Evolutionary conservation across 331 rosid species (phyloP).

Genomic region (Erythrophleum ivorense): DNA sequence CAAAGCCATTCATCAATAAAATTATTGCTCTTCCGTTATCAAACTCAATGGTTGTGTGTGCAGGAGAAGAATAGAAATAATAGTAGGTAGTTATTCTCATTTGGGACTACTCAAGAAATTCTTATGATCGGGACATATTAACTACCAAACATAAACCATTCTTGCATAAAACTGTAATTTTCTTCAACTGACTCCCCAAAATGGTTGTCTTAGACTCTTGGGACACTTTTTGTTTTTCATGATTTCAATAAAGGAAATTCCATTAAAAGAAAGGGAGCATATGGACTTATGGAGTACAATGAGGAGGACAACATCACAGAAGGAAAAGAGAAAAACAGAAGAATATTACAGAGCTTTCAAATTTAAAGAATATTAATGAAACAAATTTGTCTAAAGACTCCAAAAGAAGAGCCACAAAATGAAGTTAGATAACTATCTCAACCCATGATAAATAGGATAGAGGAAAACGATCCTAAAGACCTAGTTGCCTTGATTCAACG

Average conservation of each 20-base stretch:
- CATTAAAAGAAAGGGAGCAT: neutral
- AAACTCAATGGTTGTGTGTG: neutral
- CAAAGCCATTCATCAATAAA: neutral
- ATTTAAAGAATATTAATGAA: neutral
- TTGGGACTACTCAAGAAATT: neutral
- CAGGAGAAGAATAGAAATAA: slow-evolving; percentile 1
- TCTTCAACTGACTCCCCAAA: neutral
- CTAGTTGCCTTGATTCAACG: no score
- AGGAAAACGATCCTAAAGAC: neutral
- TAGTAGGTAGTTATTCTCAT: slow-evolving; percentile 7
- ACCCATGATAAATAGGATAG: neutral
- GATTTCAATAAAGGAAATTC: neutral
- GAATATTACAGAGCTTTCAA: neutral
- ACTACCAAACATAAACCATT: no score
- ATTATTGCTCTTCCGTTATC: neutral
- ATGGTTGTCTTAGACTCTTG: neutral
- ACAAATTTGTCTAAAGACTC: no score
- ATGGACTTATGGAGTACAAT: no score
- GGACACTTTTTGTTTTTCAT: neutral
- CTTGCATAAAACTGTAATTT: neutral
- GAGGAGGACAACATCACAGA: no score
- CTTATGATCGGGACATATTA: neutral
- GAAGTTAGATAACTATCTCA: neutral
- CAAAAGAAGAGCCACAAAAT: neutral
- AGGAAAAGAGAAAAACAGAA: neutral